Evolutionary conservation across 2,329 filamentous ascomycete genomes (phyloP), one percentile per base, ranked within the genome.

Genomic region (Myriangium duriaei): DNA sequence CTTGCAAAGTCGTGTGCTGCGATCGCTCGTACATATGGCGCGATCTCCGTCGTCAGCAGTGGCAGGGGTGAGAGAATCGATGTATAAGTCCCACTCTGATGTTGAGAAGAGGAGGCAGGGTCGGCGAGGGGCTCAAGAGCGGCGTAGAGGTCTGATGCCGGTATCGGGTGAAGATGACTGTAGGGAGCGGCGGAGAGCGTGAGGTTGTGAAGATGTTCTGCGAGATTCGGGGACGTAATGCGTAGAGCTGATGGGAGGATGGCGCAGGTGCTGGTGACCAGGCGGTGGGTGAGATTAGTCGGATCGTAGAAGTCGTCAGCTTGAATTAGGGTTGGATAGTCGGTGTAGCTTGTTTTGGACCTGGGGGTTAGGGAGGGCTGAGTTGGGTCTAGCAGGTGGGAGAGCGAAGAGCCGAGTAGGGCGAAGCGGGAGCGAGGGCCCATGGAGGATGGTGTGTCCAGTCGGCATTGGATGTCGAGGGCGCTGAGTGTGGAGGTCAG

Each of bases 11-110:
- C 88, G 52, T 79, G 81, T 0, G 76, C 68, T 2, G 88, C 76
- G 42, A 98, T 96, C 26, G 71, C 69, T 9, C 92, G 81, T n/a
- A 96, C 73, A 55, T 84, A 96, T 0, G 92, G 91, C 0, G 86
- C 87, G 2, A 96, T 66, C 45, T 98, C 91, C 0, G 80, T 68
- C 21, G 76, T 72, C 1, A 85, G 65, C 12, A 52, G 56, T 1
- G 59, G 53, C 18, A 51, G 48, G 13, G 50, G 47, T 11, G 28
- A 40, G 16, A 36, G 35, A 19, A 32, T 19, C 28, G 32, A 39
- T 17, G 30, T 39, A 30, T 32, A 39, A 4, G 16, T 18, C 13
- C 36, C 29, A 28, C 28, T 31, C 9, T 30, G 13, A 18, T 51
- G 45, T 11, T 61, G 50, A 11, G 53, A 43, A 33, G 39, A 52